Conservation (phyloP, 805 yeast species). For the Schwanniomyces occidentalis region DNA sequence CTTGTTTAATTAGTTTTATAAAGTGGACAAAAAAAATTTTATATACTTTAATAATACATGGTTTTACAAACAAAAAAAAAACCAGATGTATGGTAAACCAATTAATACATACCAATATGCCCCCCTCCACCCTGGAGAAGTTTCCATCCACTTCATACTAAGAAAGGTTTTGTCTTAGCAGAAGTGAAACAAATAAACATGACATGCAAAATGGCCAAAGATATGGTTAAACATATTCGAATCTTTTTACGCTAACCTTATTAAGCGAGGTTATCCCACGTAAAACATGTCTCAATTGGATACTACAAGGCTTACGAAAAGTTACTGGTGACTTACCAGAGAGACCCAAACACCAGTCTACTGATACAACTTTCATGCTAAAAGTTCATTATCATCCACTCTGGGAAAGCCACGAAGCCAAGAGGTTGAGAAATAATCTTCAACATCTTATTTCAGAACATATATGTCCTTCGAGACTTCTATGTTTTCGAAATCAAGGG, state of each 20-base stretch:
- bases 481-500: neutral
- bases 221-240: neutral
- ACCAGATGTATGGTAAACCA: neutral
- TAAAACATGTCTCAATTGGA: neutral
- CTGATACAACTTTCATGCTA: neutral
- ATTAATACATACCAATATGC: neutral
- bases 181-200: neutral
- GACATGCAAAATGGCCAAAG: neutral
- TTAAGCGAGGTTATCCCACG: neutral
- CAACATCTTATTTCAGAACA: neutral
- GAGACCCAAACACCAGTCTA: neutral
- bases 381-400: neutral
- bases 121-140: neutral
- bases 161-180: neutral
- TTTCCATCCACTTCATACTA: neutral
- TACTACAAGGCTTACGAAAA: neutral
- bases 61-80: too few relatives aligned
- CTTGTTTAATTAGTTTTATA: too few relatives aligned
- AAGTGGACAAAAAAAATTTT: too few relatives aligned
- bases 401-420: neutral
- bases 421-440: neutral
- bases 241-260: neutral
- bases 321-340: neutral
- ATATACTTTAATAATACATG: too few relatives aligned
- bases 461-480: neutral